Evolutionary conservation across 345 rosid genomes (phyloP).

Genomic region (Stellera chamaejasme): DNA sequence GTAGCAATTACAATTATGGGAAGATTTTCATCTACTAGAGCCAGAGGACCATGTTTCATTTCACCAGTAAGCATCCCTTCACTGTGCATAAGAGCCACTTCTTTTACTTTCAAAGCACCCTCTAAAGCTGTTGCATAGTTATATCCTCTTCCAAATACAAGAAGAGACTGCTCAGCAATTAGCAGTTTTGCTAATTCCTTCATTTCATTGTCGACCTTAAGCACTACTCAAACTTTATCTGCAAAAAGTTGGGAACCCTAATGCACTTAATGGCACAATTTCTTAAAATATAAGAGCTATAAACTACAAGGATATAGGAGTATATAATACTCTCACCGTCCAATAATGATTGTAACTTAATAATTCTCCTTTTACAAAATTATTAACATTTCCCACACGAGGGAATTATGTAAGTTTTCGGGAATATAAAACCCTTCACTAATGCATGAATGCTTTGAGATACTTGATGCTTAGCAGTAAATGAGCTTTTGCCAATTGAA

Average conservation of each 20-base stretch:
- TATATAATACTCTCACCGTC: too few species aligned
- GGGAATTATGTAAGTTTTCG: too few species aligned
- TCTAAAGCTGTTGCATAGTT: constrained; percentile 86
- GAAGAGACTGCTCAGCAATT: constrained; percentile 83
- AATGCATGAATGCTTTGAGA: too few species aligned
- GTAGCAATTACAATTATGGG: constrained; percentile 85
- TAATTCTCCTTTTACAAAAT: too few species aligned
- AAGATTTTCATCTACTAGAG: constrained; percentile 86
- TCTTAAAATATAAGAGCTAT: too few species aligned
- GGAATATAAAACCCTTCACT: too few species aligned
- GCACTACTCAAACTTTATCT: constrained; percentile 83
- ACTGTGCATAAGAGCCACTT: constrained; percentile 95
- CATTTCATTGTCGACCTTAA: constrained; percentile 80
- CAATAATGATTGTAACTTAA: too few species aligned
- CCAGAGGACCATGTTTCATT: constrained; percentile 98
- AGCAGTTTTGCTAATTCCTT: constrained; percentile 65
- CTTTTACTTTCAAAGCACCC: constrained; percentile 93
- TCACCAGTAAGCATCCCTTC: constrained; percentile 98
- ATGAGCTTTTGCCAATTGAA: too few species aligned
- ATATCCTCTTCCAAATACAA: constrained; percentile 91
- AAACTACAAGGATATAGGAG: too few species aligned
- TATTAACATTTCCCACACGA: too few species aligned
- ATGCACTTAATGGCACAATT: too few species aligned
- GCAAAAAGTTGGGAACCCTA: constrained; percentile 8
- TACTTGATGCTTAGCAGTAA: too few species aligned